Conservation (phyloP, 1,284 basidiomycete species). For the Gastroboletus turbinatus region DNA sequence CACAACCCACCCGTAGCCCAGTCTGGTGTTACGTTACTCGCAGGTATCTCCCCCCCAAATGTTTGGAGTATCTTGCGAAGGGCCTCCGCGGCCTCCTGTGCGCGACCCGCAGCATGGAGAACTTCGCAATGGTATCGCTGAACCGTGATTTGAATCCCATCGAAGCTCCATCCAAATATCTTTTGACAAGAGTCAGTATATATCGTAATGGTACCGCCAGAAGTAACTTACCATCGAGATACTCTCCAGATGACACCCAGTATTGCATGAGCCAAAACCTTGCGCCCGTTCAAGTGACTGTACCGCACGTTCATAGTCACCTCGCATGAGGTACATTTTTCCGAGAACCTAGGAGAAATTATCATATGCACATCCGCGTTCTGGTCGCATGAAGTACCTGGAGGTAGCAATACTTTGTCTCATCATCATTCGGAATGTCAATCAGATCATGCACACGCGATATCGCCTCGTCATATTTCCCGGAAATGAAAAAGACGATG, state of each 20-base stretch:
- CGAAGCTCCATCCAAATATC: not conserved
- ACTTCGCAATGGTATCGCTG: not conserved
- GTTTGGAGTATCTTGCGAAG: not conserved
- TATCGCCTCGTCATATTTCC: slow-evolving; percentile 1
- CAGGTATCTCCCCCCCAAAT: too few relatives aligned
- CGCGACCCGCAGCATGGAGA: not conserved
- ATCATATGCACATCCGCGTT: not conserved
- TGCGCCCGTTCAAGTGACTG: not conserved
- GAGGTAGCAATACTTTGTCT: not conserved
- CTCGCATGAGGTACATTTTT: not conserved
- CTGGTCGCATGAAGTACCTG: not conserved
- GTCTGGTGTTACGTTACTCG: too few relatives aligned
- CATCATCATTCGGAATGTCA: not conserved
- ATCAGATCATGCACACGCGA: not conserved
- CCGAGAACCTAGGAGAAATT: not conserved
- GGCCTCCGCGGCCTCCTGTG: not conserved
- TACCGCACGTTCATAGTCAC: not conserved
- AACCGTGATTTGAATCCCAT: not conserved
- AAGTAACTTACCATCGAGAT: not conserved
- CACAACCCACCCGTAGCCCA: too few relatives aligned
- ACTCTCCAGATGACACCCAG: not conserved
- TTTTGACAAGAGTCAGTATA: not conserved
- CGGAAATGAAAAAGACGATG: not conserved
- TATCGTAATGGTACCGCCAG: not conserved
- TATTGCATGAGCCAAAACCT: not conserved